Evolutionary conservation across 2,329 filamentous ascomycete species (phyloP), one percentile per base, ranked within the genome.

Genomic region (Aspergillus fischeri): DNA sequence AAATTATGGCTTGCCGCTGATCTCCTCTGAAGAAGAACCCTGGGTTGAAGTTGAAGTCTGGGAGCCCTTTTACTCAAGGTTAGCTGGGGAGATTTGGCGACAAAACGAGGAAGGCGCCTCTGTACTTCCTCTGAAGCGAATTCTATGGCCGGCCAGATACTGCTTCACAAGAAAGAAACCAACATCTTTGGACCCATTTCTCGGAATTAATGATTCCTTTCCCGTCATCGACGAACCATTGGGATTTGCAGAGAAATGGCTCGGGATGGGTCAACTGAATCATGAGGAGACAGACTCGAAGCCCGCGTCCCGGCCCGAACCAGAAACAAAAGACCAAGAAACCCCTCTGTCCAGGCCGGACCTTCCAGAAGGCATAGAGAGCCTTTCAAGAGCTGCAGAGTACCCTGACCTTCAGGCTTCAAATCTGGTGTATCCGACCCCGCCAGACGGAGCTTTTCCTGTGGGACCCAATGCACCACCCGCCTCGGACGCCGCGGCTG

Each of bases 391-490:
- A 54, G 66, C 70, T 47, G 65, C 74, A 4, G 66, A 73, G 54
- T 74, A 73, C 51, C 70, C 72, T 20, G 77, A 79, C 51, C 66
- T 80, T 17, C 73, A 75, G 56, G 60, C 63, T 28, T 67, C 72
- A 49, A 75, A 71, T 57, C 70, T 79, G 52, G 78, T 83, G 29
- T 83, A 83, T 67, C 81, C 80, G 11, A 83, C 81, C 7, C 81
- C 81, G 5, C 80, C 81, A 52, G 81, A 82, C 58, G 79, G 77
- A n/a, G 67, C 76, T 56, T 64, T 71, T 11, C 67, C 67, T 24
- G 65, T 73, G 51, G 65, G 68, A 5, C 59, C 68, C 7, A 70
- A 68, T 42, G 65, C 67, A 24, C 24, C 66, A 5, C 64, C 63
- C 32, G 60, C 68, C 44, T 60, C 70, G 10, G 74, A 76, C 45